These are phyloP conservation scores for Podaxis carcinomalis DNA, from an alignment of 768 basidiomycete species.

Conservation along the genomic window DNA sequence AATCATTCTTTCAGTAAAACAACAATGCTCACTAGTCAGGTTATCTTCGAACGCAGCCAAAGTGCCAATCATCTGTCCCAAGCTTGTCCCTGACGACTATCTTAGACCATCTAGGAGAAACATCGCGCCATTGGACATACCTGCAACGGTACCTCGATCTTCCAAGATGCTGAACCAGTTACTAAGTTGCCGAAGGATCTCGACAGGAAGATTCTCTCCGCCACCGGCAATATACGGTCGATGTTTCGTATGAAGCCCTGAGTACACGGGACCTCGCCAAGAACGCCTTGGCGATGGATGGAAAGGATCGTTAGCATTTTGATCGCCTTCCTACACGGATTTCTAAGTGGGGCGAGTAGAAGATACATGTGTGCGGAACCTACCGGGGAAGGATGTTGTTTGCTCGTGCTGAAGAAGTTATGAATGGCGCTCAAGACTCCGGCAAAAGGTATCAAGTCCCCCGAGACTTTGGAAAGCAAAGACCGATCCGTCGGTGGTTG, in stretches of 20 bases:
- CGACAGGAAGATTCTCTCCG: conserved; percentile 56
- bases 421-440: conserved; percentile 22
- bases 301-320: conserved; percentile 16
- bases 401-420: neutral
- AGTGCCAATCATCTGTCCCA: conserved; percentile 46
- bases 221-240: conserved; percentile 31
- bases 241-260: conserved; percentile 27
- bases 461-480: conserved; percentile 26
- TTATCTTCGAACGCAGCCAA: conserved; percentile 52
- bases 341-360: no score
- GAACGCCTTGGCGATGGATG: conserved; percentile 14
- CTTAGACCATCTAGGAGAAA: neutral
- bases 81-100: conserved; percentile 33
- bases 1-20: neutral
- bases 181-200: conserved; percentile 50
- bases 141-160: conserved; percentile 53
- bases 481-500: conserved; percentile 19
- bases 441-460: conserved; percentile 38
- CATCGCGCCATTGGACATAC: conserved; percentile 19
- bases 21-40: conserved; percentile 34
- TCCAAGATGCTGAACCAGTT: conserved; percentile 58
- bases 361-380: neutral
- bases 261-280: conserved; percentile 36
- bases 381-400: neutral
- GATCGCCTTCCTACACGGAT: neutral